These are phyloP conservation scores for Cucumis hystrix DNA, from an alignment of 306 rosid species.

Conservation along the genomic window DNA sequence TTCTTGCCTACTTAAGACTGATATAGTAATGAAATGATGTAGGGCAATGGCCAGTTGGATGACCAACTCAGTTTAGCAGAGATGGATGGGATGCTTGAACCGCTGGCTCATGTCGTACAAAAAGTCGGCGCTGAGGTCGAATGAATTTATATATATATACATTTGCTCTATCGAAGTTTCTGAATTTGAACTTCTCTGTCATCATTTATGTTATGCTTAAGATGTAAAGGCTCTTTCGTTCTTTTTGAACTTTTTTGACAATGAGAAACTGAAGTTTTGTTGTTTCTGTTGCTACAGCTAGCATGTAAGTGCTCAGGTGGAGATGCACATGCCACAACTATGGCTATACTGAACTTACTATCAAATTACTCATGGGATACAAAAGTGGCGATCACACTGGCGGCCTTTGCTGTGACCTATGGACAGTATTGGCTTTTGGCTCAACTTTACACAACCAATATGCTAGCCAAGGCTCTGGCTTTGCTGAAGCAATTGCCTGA, in stretches of 20 bases:
- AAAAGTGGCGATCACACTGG: slow-evolving; percentile 63
- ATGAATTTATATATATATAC: background rate
- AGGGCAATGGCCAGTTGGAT: slow-evolving; percentile 42
- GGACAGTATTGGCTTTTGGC: slow-evolving; percentile 84
- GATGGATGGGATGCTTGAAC: slow-evolving; percentile 35
- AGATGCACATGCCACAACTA: slow-evolving; percentile 57
- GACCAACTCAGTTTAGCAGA: slow-evolving; percentile 24
- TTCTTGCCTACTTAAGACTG: background rate
- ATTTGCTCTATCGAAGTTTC: slow-evolving; percentile 6
- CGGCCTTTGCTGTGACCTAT: slow-evolving; percentile 58
- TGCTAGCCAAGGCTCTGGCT: slow-evolving; percentile 73
- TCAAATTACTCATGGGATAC: slow-evolving; percentile 76
- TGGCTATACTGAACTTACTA: slow-evolving; percentile 43
- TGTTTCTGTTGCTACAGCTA: slow-evolving; percentile 27
- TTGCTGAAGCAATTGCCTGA: slow-evolving; percentile 60
- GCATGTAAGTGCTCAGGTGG: slow-evolving; percentile 55
- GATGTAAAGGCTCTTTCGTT: background rate
- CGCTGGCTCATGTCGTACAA: slow-evolving; percentile 45
- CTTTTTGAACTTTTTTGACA: background rate
- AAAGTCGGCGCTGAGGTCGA: slow-evolving; percentile 65
- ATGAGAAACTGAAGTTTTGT: background rate
- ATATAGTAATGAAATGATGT: slow-evolving; percentile 4
- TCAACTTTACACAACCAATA: slow-evolving; percentile 31
- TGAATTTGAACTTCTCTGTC: background rate
- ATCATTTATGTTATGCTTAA: background rate